A percentile compares a stretch with the other conserved stretches of the same genome.
Evolutionary conservation across 2,329 filamentous ascomycete genomes (phyloP).

Genomic region (Aureobasidium pullulans): DNA sequence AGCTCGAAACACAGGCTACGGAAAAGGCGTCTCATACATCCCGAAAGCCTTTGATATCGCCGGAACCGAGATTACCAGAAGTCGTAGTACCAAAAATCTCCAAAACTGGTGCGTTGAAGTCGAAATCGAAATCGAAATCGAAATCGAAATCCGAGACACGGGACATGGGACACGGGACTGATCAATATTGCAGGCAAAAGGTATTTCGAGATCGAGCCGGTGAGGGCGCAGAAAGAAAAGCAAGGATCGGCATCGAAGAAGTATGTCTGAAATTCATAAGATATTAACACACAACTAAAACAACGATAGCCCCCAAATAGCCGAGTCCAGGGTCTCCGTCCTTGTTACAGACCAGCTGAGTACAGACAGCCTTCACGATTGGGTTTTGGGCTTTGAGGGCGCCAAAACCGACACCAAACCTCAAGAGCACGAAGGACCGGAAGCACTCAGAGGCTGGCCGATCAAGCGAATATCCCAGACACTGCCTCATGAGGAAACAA

Average conservation of each 20-base stretch:
- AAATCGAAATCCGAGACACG: not conserved
- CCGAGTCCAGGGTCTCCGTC: constrained; percentile 27
- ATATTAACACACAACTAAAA: not conserved
- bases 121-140: too few species aligned
- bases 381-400: constrained; percentile 20
- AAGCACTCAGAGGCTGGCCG: constrained; percentile 15
- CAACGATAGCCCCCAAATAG: constrained; percentile 20
- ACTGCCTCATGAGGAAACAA: constrained; percentile 17
- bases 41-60: constrained; percentile 1
- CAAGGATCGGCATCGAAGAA: not conserved
- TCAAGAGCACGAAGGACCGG: constrained; percentile 5
- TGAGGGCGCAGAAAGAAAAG: not conserved
- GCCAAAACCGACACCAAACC: constrained; percentile 2
- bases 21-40: not conserved
- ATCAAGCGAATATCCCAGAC: constrained; percentile 12
- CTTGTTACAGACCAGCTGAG: constrained; percentile 26
- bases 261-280: not conserved
- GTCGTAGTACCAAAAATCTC: constrained; percentile 29
- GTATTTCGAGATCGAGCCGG: constrained; percentile 15
- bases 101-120: constrained; percentile 23
- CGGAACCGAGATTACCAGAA: constrained; percentile 17
- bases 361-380: constrained; percentile 24
- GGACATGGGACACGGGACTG: not conserved
- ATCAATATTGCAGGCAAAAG: constrained; percentile 8
- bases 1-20: not conserved